Conservation (phyloP, 805 yeast genomes). For the Dipodascus geniculatus region DNA sequence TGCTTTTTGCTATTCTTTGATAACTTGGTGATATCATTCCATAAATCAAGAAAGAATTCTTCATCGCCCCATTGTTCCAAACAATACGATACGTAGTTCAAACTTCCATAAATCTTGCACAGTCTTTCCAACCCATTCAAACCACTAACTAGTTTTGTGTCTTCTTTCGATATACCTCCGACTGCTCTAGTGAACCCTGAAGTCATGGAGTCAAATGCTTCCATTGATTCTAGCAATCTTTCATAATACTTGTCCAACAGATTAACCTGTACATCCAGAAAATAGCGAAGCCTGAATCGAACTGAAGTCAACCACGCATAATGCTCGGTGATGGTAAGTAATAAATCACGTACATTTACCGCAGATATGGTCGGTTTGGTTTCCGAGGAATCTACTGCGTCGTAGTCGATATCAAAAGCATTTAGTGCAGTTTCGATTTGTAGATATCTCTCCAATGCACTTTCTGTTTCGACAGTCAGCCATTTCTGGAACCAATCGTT, state of each 20-base stretch:
- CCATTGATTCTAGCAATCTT: conserved; percentile 31
- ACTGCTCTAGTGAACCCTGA: conserved; percentile 27
- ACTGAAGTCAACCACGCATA: conserved; percentile 34
- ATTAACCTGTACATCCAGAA: conserved; percentile 46
- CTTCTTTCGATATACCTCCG: conserved; percentile 23
- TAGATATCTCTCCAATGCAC: conserved; percentile 35
- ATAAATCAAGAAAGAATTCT: conserved; percentile 31
- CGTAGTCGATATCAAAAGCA: conserved; percentile 50
- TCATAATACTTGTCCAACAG: conserved; percentile 42
- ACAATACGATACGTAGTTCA: conserved; percentile 27
- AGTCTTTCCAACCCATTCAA: conserved; percentile 30
- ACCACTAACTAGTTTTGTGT: conserved; percentile 22
- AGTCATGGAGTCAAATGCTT: conserved; percentile 31
- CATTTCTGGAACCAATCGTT: conserved; percentile 32
- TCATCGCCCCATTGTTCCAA: conserved; percentile 35
- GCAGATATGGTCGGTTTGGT: conserved; percentile 58
- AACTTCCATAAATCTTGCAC: conserved; percentile 30
- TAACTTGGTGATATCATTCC: conserved; percentile 26
- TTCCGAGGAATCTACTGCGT: conserved; percentile 31
- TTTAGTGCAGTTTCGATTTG: conserved; percentile 38
- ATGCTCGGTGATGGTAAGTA: conserved; percentile 45
- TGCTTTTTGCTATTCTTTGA: conserved; percentile 6
- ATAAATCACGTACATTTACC: conserved; percentile 40
- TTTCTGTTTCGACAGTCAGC: conserved; percentile 40
- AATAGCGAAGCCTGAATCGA: conserved; percentile 42